phyloP scores from a whole-genome alignment of 176 grass and related monocot species.

The Aegilops speltoides region DNA sequence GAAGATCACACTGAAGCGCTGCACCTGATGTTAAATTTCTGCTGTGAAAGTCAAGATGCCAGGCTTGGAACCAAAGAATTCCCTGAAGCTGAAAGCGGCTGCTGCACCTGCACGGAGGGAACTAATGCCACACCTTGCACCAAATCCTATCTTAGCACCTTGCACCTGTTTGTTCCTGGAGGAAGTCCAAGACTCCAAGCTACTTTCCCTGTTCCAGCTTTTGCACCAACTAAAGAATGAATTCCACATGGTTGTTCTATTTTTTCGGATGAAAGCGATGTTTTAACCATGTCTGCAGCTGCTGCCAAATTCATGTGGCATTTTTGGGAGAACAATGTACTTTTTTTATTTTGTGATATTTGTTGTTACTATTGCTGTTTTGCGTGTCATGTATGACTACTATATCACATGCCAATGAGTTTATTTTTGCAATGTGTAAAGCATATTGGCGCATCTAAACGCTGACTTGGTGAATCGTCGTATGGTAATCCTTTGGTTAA shows the following conservation, averaged over 20 bases:
- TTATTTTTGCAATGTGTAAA: neutral
- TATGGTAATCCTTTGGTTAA: too few relatives aligned
- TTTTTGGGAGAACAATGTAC: neutral
- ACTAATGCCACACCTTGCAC: conserved; percentile 1
- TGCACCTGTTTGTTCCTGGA: conserved; percentile 6
- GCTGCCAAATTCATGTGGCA: conserved; percentile 21
- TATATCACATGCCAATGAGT: neutral
- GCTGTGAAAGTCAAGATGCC: neutral
- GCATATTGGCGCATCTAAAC: neutral
- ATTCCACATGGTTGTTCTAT: neutral
- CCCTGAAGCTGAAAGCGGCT: conserved; percentile 16
- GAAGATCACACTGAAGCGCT: neutral
- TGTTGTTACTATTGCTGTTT: neutral
- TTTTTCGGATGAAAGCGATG: neutral
- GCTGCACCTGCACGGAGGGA: conserved; percentile 8
- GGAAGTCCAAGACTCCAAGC: conserved; percentile 3
- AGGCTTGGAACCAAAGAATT: conserved; percentile 11
- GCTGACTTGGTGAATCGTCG: too few relatives aligned
- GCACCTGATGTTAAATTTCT: neutral
- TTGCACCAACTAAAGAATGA: conserved; percentile 1
- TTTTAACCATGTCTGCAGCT: neutral
- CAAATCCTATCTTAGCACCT: neutral
- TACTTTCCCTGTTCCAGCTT: neutral
- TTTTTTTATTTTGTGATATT: neutral
- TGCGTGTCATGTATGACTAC: neutral